A percentile compares a stretch with the other conserved stretches of the same genome.
Evolutionary conservation across 768 basidiomycete genomes (phyloP).

Genomic region (Strobilomyces dryophilus): DNA sequence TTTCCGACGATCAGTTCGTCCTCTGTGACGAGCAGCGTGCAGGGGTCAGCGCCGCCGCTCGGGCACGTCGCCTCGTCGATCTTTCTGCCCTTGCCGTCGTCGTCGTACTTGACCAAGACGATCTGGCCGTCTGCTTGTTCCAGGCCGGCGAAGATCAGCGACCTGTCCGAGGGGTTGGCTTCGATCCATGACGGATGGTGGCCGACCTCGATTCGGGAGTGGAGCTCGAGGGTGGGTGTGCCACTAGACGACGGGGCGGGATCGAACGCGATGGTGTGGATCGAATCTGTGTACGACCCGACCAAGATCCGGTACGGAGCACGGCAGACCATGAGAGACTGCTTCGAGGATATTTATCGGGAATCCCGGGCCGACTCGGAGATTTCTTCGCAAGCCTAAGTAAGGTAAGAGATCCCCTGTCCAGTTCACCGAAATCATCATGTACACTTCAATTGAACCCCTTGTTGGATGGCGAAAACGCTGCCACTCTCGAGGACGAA

Average conservation of each 20-base stretch:
- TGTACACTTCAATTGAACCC: no score
- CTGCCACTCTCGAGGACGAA: no score
- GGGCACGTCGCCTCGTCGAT: constrained; percentile 36
- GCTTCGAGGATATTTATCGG: no score
- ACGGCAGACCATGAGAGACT: background rate
- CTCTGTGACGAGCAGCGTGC: constrained; percentile 55
- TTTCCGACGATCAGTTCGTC: constrained; percentile 65
- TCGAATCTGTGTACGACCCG: constrained; percentile 59
- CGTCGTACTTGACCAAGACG: constrained; percentile 53
- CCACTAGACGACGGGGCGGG: constrained; percentile 44
- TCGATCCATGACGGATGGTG: constrained; percentile 77
- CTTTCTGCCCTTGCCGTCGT: constrained; percentile 43
- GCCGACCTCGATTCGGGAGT: constrained; percentile 47
- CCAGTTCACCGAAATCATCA: no score
- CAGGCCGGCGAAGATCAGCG: constrained; percentile 61
- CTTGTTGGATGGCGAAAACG: no score
- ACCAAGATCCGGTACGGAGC: constrained; percentile 44
- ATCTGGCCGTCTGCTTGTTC: constrained; percentile 67
- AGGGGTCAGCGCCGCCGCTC: constrained; percentile 61
- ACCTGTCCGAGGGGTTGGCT: constrained; percentile 49
- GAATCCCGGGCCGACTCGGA: no score
- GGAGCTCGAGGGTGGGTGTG: constrained; percentile 47
- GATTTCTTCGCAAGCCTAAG: no score
- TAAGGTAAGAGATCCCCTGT: no score
- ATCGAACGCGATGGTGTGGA: constrained; percentile 65